Percentiles rank a stretch among this genome's conserved stretches.
Evolutionary conservation across 768 basidiomycete species (phyloP).

Genomic region (Lactarius tabidus): DNA sequence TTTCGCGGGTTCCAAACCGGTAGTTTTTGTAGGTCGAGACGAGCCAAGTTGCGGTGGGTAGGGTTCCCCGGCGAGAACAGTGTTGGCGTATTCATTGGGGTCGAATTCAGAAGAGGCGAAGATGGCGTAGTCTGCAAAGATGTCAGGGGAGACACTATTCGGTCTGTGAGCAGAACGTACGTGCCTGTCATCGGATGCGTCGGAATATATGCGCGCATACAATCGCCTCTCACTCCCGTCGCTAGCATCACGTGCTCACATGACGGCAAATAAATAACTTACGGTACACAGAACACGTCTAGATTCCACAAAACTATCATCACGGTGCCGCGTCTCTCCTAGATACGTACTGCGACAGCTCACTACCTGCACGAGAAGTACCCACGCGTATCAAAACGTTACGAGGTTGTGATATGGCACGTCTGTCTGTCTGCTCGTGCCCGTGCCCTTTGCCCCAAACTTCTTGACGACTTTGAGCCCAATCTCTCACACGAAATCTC

Average conservation of each 20-base stretch:
- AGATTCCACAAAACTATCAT: not conserved
- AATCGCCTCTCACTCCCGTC: not conserved
- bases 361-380: not conserved
- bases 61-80: conserved; percentile 77
- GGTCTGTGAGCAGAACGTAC: conserved; percentile 14
- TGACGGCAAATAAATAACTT: not conserved
- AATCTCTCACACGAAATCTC: not conserved
- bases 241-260: not conserved
- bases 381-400: not conserved
- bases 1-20: conserved; percentile 54
- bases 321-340: not conserved
- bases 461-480: not conserved
- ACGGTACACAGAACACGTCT: not conserved
- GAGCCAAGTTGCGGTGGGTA: conserved; percentile 49
- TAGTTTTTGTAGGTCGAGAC: conserved; percentile 32
- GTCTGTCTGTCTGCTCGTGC: not conserved
- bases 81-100: conserved; percentile 86
- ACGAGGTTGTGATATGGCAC: not conserved
- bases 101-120: conserved; percentile 78
- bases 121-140: conserved; percentile 59
- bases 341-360: not conserved
- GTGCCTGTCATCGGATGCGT: conserved; percentile 23
- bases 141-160: conserved; percentile 11
- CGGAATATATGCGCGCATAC: not conserved
- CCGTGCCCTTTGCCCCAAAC: not conserved